Evolutionary conservation across 208 protist species (phyloP), one percentile per base, ranked within the genome.

Genomic region (Leishmania martiniquensis): DNA sequence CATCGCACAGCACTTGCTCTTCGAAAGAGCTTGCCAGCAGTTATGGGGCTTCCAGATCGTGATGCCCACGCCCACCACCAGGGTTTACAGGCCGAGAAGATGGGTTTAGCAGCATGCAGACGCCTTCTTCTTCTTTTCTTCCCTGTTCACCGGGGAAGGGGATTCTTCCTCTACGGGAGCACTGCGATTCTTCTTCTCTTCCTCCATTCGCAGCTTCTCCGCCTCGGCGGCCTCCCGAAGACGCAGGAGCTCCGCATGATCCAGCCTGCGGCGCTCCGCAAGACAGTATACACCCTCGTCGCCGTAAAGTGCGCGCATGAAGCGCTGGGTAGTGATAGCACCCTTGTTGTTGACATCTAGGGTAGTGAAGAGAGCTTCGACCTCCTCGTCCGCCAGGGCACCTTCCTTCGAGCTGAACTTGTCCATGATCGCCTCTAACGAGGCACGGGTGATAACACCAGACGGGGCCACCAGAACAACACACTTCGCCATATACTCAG

Each of bases 221-320:
- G 70, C 67, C 39, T 52, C 49, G n/a, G 71, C 75, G 22, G 79
- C 76, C 68, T 87, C 76, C 59, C 83, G 57, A 15, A 67, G 78
- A 75, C 74, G 83, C 83, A 82, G 45, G 37, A 69, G 67, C 60
- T 89, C 84, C 44, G 76, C 29, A 22, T 72, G 78, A 37, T 88
- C 84, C 51, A 85, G 78, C 68, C 84, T 86, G 74, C 93, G 90
- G 59, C 88, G 84, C 80, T 90, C 86, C 2, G 72, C 74, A 34
- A 97, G 83, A 44, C 81, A 78, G 59, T 78, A 55, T 20, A 57
- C 81, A 39, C 93, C 93, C 51, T 90, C 85, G 0, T 93, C 85
- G 69, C 93, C 93, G 81, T 93, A 94, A 25, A 97, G 75, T 34
- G 91, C 72, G 37, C 87, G 85, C 93, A 97, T 95, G 68, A 97